Evolutionary conservation across 2,329 filamentous ascomycete species (phyloP).

Genomic region (Xylariales sp.): DNA sequence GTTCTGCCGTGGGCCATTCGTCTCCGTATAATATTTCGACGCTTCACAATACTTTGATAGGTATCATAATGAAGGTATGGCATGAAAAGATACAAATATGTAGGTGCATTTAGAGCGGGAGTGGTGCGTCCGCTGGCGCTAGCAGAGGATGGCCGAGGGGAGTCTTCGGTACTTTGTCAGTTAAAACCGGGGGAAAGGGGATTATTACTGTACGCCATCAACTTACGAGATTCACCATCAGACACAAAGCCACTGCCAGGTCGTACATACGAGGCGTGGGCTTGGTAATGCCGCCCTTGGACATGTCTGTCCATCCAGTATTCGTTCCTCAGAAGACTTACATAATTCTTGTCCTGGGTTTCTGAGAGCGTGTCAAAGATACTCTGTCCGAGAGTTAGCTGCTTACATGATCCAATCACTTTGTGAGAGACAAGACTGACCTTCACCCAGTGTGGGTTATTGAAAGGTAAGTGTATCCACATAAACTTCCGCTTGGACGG

Average conservation of each 20-base stretch:
- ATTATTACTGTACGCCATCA: not conserved
- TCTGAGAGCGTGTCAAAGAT: slow-evolving; percentile 39
- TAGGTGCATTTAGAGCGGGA: slow-evolving; percentile 15
- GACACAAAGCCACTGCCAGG: slow-evolving; percentile 44
- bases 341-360: slow-evolving; percentile 34
- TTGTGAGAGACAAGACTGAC: no score
- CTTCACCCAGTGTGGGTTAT: slow-evolving; percentile 55
- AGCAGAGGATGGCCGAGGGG: slow-evolving; percentile 28
- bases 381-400: slow-evolving; percentile 18
- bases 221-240: slow-evolving; percentile 25
- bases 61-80: slow-evolving; percentile 63
- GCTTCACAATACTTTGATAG: slow-evolving; percentile 51
- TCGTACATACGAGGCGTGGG: slow-evolving; percentile 45
- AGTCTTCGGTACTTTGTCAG: no score
- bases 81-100: slow-evolving; percentile 46
- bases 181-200: no score
- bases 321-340: slow-evolving; percentile 38
- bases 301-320: slow-evolving; percentile 46
- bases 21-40: slow-evolving; percentile 49
- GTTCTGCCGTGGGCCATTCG: slow-evolving; percentile 50
- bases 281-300: slow-evolving; percentile 42
- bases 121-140: slow-evolving; percentile 21
- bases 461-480: slow-evolving; percentile 55
- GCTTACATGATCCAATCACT: slow-evolving; percentile 11
- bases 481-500: slow-evolving; percentile 43